phyloP scores from a whole-genome alignment of 495 filamentous ascomycete species.

The Penicillium alfredii region DNA sequence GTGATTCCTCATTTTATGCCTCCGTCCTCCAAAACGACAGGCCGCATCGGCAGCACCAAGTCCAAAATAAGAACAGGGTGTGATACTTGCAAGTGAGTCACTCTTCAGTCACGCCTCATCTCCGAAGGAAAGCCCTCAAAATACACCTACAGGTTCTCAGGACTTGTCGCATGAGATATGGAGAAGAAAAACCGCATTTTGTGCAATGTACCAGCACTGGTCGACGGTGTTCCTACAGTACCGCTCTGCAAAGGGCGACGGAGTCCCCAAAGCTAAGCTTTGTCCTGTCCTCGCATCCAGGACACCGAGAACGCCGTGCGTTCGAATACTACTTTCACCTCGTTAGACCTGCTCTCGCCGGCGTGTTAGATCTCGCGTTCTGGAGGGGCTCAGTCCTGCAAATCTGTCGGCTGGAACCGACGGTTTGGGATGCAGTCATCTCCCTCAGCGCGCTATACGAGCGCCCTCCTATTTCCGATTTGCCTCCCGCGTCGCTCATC shows the following conservation, averaged over 20 bases:
- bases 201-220: conserved; percentile 14
- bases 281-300: conserved; percentile 4
- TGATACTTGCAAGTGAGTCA: conserved; percentile 20
- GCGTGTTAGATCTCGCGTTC: conserved; percentile 12
- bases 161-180: conserved; percentile 12
- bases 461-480: conserved; percentile 16
- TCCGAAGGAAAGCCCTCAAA: too few species aligned
- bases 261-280: background rate
- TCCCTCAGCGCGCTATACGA: conserved; percentile 18
- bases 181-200: conserved; percentile 17
- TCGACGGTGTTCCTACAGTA: conserved; percentile 10
- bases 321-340: conserved; percentile 20
- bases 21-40: conserved; percentile 6
- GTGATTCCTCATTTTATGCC: background rate
- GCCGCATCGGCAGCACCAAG: conserved; percentile 14
- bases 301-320: conserved; percentile 15
- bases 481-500: conserved; percentile 9
- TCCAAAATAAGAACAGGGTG: conserved; percentile 20
- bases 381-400: conserved; percentile 17
- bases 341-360: conserved; percentile 12
- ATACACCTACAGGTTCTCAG: background rate
- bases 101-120: background rate
- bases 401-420: conserved; percentile 17
- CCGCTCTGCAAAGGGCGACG: background rate
- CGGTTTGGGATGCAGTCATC: conserved; percentile 22